phyloP scores from a whole-genome alignment of 2,329 filamentous ascomycete genomes.

The Neofusicoccum laricinum region DNA sequence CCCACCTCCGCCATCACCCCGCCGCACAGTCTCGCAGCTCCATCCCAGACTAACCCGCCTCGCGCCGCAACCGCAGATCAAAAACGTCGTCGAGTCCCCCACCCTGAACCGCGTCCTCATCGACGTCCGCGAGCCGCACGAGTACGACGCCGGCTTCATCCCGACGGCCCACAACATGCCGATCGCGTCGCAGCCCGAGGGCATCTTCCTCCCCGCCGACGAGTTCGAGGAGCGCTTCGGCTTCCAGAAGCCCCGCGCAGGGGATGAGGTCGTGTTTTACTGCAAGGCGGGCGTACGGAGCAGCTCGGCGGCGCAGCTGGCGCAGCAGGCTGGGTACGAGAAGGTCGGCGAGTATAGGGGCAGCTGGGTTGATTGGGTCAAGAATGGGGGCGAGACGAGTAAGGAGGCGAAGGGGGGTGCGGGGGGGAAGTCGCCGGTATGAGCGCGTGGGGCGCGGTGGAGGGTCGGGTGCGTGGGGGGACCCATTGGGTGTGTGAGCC shows the following conservation, averaged over 20 bases:
- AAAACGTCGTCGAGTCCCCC: not conserved
- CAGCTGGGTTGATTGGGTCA: constrained; percentile 80
- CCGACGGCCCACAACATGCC: constrained; percentile 82
- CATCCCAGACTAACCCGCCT: not conserved
- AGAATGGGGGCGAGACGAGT: constrained; percentile 59
- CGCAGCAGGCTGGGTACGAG: constrained; percentile 71
- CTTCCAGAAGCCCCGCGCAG: constrained; percentile 63
- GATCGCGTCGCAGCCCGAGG: constrained; percentile 71
- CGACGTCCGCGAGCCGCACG: constrained; percentile 70
- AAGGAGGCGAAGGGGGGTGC: constrained; percentile 16
- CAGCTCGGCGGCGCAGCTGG: constrained; percentile 71
- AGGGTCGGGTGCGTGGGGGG: too few relatives aligned
- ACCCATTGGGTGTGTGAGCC: too few relatives aligned
- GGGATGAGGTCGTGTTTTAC: constrained; percentile 71
- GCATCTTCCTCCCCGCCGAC: constrained; percentile 69
- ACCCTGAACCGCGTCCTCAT: not conserved
- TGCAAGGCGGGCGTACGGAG: constrained; percentile 90
- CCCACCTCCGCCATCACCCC: not conserved
- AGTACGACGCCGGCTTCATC: constrained; percentile 67
- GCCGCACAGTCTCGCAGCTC: not conserved
- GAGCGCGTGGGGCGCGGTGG: not conserved
- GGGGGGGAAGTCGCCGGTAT: too few relatives aligned
- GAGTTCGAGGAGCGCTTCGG: constrained; percentile 85
- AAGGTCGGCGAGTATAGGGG: constrained; percentile 70
- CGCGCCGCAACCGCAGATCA: not conserved